Base-by-base conservation (phyloP, 257 asterid genomes). In the Paulownia fortunei region DNA sequence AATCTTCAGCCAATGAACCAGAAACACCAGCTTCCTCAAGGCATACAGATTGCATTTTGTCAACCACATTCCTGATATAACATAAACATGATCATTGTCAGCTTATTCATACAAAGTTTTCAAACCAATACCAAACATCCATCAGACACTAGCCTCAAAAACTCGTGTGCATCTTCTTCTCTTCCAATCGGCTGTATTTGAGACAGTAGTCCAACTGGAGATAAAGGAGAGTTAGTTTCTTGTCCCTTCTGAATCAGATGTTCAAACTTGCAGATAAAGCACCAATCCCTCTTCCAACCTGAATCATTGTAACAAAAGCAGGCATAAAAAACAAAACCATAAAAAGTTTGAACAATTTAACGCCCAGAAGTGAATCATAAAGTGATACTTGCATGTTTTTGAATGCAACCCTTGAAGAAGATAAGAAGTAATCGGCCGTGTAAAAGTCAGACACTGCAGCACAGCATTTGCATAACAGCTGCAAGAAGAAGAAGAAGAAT, bases 151-250 rank as follows among this genome's bases (percentile, higher is more conserved):
- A 39, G 78, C 94, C 92, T 89, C 79, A 89, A 79, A 81, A 89
- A 89, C 81, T 89, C 94, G 42, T 89, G 94, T 2, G 94, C 94
- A 76, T 89, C 94, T 86, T 89, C 94, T 81, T 89, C 88, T 81
- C 91, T 82, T 69, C 94, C 94, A 80, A 87, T 84, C n/a, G 79
- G 76, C 62, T 87, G 90, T 77, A 89, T 79, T 66, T 87, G 91
- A 55, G 92, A 89, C 80, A 89, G 69, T 62, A 89, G 44, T 78
- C 89, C 80, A 81, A 81, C 85, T 15, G 94, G 94, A 51, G 91
- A 84, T 49, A 88, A 32, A 71, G 92, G 83, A 74, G 83, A 71
- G 18, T 60, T 76, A 55, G 72, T 75, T 62, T 76, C 85, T 52
- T 80, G 84, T 68, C 88, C 93, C 87, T 76, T 78, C 68, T 63